These are phyloP conservation scores for Coemansia sp. DNA, from an alignment of 192 early-diverging fungal genomes.

Conservation along the genomic window DNA sequence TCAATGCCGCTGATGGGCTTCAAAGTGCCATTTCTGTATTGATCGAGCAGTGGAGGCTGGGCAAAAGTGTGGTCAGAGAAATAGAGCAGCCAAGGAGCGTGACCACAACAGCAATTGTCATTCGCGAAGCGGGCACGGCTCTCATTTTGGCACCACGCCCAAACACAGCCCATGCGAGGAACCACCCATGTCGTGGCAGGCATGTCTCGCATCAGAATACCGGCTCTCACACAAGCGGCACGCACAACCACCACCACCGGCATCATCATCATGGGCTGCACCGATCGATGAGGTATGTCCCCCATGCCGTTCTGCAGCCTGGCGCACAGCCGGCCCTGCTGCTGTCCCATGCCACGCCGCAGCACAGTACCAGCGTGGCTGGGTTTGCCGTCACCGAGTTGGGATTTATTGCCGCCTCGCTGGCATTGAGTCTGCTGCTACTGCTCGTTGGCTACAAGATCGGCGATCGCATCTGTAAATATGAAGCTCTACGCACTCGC, in stretches of 20 bases:
- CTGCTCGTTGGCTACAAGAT: conserved; percentile 34
- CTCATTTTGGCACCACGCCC: neutral
- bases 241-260: conserved; percentile 4
- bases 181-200: neutral
- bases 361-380: neutral
- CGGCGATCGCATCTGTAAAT: conserved; percentile 26
- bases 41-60: neutral
- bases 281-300: neutral
- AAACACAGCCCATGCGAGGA: neutral
- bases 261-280: neutral
- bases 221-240: neutral
- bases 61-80: neutral
- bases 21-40: neutral
- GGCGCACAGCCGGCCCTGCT: neutral
- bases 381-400: conserved; percentile 18
- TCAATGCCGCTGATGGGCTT: neutral
- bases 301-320: neutral
- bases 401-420: conserved; percentile 16
- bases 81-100: neutral
- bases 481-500: conserved; percentile 2
- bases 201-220: neutral
- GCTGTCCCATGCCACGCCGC: too few relatives aligned
- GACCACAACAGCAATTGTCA: neutral
- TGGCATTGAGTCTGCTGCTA: conserved; percentile 23
- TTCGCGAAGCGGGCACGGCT: neutral